phyloP scores from a whole-genome alignment of 345 rosid species.

The Anastatica hierochuntica region DNA sequence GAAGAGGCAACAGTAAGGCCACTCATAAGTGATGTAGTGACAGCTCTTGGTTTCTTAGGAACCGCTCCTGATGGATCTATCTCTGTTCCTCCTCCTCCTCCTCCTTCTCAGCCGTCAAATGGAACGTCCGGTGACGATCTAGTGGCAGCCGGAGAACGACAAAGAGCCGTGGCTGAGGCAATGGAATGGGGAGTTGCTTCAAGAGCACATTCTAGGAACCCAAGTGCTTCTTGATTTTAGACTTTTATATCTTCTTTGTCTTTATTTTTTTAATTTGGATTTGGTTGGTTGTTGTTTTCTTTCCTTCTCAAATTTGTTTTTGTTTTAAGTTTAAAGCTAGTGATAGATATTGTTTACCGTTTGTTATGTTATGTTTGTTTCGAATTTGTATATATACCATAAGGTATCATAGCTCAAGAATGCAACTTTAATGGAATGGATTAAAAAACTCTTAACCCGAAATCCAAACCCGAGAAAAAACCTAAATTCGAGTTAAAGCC shows the following conservation, averaged over 20 bases:
- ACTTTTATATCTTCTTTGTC: not conserved
- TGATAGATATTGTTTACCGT: constrained; percentile 6
- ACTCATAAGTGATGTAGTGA: constrained; percentile 65
- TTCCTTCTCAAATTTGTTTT: no score
- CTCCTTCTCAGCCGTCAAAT: not conserved
- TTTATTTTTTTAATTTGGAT: constrained; percentile 3
- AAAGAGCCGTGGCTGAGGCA: not conserved
- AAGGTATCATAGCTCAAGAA: constrained; percentile 19
- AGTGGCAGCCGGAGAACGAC: not conserved
- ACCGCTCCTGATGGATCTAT: constrained; percentile 24
- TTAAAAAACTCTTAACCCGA: no score
- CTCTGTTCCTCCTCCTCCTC: constrained; percentile 20
- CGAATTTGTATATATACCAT: constrained; percentile 20
- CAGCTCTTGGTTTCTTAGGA: constrained; percentile 65
- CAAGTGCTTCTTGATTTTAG: not conserved
- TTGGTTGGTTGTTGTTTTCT: no score
- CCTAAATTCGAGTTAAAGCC: no score
- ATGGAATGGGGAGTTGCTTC: not conserved
- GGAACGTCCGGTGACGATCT: constrained; percentile 13
- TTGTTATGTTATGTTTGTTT: constrained; percentile 8
- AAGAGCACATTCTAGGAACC: not conserved
- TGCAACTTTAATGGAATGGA: no score
- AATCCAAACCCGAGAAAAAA: no score
- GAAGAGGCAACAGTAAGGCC: constrained; percentile 68
- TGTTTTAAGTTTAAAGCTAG: constrained; percentile 2